These are phyloP conservation scores for Westerdykella aurantiaca DNA, from an alignment of 2,329 filamentous ascomycete species.

Conservation along the genomic window DNA sequence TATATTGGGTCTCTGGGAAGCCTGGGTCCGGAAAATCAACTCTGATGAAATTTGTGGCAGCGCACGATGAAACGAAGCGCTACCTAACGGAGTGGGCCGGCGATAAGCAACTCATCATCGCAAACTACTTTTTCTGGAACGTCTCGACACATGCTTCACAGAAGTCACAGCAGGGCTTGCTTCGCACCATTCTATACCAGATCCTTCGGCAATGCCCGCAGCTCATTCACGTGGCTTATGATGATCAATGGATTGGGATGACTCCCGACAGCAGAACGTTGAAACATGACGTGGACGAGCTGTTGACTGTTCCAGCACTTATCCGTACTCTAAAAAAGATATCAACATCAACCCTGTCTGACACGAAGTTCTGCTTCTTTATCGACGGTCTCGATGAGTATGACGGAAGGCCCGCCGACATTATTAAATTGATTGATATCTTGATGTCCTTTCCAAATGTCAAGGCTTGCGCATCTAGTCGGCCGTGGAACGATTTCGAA, in stretches of 20 bases:
- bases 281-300: not conserved
- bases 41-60: not conserved
- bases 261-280: not conserved
- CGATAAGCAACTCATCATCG: not conserved
- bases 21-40: not conserved
- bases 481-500: constrained; percentile 8
- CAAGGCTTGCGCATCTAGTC: constrained; percentile 8
- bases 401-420: constrained; percentile 2
- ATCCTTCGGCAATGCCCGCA: constrained; percentile 6
- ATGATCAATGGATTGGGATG: not conserved
- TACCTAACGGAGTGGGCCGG: constrained; percentile 14
- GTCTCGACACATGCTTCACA: constrained; percentile 8
- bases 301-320: not conserved
- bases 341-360: not conserved
- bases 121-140: constrained; percentile 13
- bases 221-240: not conserved
- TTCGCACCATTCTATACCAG: constrained; percentile 10
- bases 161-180: constrained; percentile 7
- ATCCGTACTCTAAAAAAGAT: not conserved
- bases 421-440: constrained; percentile 2
- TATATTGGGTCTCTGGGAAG: not conserved
- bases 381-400: constrained; percentile 15
- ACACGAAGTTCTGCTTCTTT: constrained; percentile 8
- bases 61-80: constrained; percentile 16
- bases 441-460: constrained; percentile 1